phyloP scores from a whole-genome alignment of 768 basidiomycete species.

The Boletales sp. region DNA sequence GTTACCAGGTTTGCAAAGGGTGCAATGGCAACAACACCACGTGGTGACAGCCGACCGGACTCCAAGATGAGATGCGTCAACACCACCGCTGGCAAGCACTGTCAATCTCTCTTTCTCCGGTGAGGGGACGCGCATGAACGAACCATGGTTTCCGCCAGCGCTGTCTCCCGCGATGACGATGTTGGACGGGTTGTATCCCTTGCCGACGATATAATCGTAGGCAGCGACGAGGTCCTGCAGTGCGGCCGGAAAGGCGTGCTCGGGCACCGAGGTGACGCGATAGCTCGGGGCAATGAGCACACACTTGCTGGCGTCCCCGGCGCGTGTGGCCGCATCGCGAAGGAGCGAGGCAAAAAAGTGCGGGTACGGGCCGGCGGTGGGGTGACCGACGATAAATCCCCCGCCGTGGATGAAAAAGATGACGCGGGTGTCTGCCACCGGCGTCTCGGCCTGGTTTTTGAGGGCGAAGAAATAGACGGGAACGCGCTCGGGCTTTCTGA shows the following conservation, averaged over 20 bases:
- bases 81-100: conserved; percentile 15
- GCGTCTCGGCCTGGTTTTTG: background rate
- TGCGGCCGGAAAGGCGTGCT: conserved; percentile 22
- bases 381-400: conserved; percentile 16
- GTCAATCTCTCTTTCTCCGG: background rate
- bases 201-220: conserved; percentile 22
- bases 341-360: conserved; percentile 8
- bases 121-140: background rate
- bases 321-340: conserved; percentile 1
- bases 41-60: conserved; percentile 46
- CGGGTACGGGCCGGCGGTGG: background rate
- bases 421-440: conserved; percentile 6
- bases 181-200: conserved; percentile 23
- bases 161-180: conserved; percentile 21
- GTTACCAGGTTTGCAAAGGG: conserved; percentile 29
- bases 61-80: conserved; percentile 41
- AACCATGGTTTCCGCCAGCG: conserved; percentile 25
- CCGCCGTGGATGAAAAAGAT: conserved; percentile 26
- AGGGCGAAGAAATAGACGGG: conserved; percentile 20
- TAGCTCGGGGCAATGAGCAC: conserved; percentile 21
- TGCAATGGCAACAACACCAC: conserved; percentile 54
- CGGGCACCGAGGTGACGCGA: conserved; percentile 20
- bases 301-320: conserved; percentile 4
- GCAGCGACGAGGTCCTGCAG: conserved; percentile 23
- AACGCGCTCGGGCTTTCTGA: conserved; percentile 16